Evolutionary conservation across 108 stramenopile species (phyloP), one percentile per base, ranked within the genome.

Genomic region (Skeletonema potamos): DNA sequence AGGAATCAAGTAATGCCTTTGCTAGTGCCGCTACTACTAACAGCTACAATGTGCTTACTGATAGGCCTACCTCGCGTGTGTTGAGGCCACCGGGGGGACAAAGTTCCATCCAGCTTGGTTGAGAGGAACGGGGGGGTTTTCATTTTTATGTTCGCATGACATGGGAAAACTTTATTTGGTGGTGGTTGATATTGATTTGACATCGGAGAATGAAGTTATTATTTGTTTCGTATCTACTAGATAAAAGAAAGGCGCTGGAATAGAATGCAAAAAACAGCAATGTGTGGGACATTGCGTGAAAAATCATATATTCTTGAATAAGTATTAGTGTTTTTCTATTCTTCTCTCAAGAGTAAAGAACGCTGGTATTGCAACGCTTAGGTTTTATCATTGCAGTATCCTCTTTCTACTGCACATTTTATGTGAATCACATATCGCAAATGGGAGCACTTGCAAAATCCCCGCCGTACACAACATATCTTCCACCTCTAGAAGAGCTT

Each of bases 41-140:
- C 69, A 86, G 83, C 34, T 84, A 72, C 68, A 87, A 91, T 66
- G 90, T 91, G 15, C 63, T 89, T 46, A 91, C 90, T 10, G 87
- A 83, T 58, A 76, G 90, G 33, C 86, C 90, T 17, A 88, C 91
- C 7, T 79, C 76, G 4, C 73, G 87, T 29, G 91, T 92, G 32
- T 27, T 85, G 12, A 57, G 62, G 41, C 87, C 87, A 17, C 87
- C 88, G 13, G 91, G 91, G 6, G 91, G 91, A 43, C 74, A 80
- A 1, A 62, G 73, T 8, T 74, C 74, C 3, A 72, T 82, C 58
- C 65, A 58, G 28, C 68, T 81, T 54, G 72, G 79, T 27, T 76
- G 29, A 61, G 44, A 20, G 18, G 44, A 20, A 17, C 6, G 3
- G 44, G 44, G 44, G 18, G 4, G 18, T 18, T 46, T 46, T 46